phyloP scores from a whole-genome alignment of 2,329 filamentous ascomycete species.

The Pseudocercospora eumusae region DNA sequence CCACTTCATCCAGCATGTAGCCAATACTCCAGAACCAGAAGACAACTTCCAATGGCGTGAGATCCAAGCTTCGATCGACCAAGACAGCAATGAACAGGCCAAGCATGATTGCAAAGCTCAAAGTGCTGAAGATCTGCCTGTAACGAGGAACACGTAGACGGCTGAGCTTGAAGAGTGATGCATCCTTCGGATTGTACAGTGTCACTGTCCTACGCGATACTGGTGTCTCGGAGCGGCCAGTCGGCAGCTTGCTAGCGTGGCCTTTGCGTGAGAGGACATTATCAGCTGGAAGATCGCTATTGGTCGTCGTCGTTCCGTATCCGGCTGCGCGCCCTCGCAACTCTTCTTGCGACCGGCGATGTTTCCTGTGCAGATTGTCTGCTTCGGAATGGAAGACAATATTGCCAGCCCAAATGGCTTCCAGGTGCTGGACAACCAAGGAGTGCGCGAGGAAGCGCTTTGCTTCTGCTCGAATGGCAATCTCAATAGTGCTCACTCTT shows the following conservation, averaged over 20 bases:
- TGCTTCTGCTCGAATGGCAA: slow-evolving; percentile 87
- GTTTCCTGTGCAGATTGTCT: slow-evolving; percentile 74
- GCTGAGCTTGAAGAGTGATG: slow-evolving; percentile 88
- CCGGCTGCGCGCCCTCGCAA: slow-evolving; percentile 24
- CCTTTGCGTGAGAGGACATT: slow-evolving; percentile 35
- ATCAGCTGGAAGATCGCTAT: slow-evolving; percentile 37
- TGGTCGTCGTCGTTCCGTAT: slow-evolving; percentile 45
- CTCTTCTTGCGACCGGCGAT: slow-evolving; percentile 41
- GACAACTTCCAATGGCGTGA: slow-evolving; percentile 80
- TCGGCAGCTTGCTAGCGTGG: slow-evolving; percentile 25
- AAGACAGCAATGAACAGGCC: slow-evolving; percentile 84
- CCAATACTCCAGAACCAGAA: slow-evolving; percentile 99
- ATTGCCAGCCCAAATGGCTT: slow-evolving; percentile 94
- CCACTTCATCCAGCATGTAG: slow-evolving; percentile 94
- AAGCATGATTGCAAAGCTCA: slow-evolving; percentile 82
- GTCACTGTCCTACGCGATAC: slow-evolving; percentile 71
- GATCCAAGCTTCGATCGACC: slow-evolving; percentile 70
- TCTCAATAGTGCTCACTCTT: slow-evolving; percentile 85
- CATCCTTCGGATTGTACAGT: slow-evolving; percentile 85
- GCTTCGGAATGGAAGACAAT: slow-evolving; percentile 92
- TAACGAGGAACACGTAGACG: slow-evolving; percentile 88
- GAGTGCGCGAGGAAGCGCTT: slow-evolving; percentile 92
- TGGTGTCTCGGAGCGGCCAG: slow-evolving; percentile 31
- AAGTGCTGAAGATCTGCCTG: slow-evolving; percentile 82
- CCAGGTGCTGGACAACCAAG: slow-evolving; percentile 88